Base-by-base conservation (phyloP, 2,329 filamentous ascomycete genomes). In the Pestalotiopsis sp. region DNA sequence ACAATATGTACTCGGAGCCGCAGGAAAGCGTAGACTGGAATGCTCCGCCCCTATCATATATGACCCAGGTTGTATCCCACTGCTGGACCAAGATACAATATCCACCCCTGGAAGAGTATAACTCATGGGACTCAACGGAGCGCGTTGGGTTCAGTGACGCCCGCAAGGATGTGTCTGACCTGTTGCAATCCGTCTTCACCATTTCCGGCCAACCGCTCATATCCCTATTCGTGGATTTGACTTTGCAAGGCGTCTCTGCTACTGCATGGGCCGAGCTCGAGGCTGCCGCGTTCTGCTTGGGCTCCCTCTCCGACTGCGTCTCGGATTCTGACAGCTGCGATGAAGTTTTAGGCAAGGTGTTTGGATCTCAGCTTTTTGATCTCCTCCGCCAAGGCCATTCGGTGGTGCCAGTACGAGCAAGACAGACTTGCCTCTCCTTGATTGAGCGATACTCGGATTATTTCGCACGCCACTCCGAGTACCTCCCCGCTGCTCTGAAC, bases 381-480 rank as follows among this genome's bases (percentile, higher is more conserved):
- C 75, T 91, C 73, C 81, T 90, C 70, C 75, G 83, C 77, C 76
- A 86, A 80, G 76, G 83, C 65, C 77, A 85, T 70, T 79, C 81
- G 2, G 79, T 83, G 3, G 85, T 94, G 12, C 91, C 91, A 1
- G 80, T 87, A 4, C 86, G 90, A 66, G 86, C 90, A 20, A 86
- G 89, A 64, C 89, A 93, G 74, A 91, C 91, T 0, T 91, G 91
- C 45, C 86, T 95, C 38, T 86, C 88, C 60, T 80, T 93, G 56
- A 89, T 95, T 56, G 92, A 92, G 72, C 86, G 89, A 31, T 94
- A 93, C 75, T 89, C 92, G 4, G 88, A 91, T 66, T 96, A 93
- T 79, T 95, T 97, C 77, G 87, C 92, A 74, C 86, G 90, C 25
- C 89, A 93, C 75, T 83, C 89, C 1, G 84, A 87, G 40, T 88